Evolutionary conservation across 2,329 filamentous ascomycete genomes (phyloP).

Genomic region (Fusarium verrucosum): DNA sequence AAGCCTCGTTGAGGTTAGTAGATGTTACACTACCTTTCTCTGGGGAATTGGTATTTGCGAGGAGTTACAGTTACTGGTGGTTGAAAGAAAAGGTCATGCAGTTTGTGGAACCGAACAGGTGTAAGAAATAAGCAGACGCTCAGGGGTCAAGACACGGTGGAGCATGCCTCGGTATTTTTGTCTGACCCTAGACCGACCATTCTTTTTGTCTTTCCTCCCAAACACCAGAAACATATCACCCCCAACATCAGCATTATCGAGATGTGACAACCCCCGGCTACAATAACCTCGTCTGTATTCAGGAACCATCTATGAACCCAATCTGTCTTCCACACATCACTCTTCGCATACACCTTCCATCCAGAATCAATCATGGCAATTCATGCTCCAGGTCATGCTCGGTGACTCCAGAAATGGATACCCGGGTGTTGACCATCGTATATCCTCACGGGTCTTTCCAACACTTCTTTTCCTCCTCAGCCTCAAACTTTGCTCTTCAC

Average conservation of each 20-base stretch:
- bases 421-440: neutral
- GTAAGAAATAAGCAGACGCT: neutral
- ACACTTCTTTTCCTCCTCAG: neutral
- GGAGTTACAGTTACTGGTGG: too few species aligned
- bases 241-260: neutral
- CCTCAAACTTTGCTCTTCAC: neutral
- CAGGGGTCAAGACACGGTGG: neutral
- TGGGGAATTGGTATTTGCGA: neutral
- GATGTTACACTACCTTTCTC: neutral
- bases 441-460: constrained; percentile 6
- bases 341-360: constrained; percentile 30
- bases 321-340: constrained; percentile 3
- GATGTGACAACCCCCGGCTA: constrained; percentile 25
- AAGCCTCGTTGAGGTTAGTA: neutral
- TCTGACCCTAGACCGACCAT: neutral
- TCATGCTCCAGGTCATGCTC: neutral
- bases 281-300: constrained; percentile 12
- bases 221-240: neutral
- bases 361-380: neutral
- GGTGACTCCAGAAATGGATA: constrained; percentile 13
- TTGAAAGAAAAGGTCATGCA: neutral
- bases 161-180: neutral
- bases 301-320: neutral
- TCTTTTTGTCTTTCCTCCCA: neutral
- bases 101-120: neutral